Conservation (phyloP, 176 grass and related monocot genomes). For the Thalia dealbata region DNA sequence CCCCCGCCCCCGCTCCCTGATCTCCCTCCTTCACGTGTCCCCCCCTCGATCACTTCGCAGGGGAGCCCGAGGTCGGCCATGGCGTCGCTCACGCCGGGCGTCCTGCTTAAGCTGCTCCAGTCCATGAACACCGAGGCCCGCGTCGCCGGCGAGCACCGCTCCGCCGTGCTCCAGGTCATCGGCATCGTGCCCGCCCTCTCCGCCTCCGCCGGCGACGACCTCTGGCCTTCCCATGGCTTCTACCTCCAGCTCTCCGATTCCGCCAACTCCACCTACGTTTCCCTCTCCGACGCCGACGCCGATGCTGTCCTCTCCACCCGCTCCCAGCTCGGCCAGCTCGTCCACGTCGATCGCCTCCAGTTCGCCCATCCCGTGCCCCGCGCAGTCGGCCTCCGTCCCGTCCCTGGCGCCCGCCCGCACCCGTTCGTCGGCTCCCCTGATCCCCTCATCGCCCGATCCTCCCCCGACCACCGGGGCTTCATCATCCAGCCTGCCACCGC, state of each 20-base stretch:
- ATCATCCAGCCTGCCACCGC: conserved; percentile 54
- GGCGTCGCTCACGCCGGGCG: conserved; percentile 59
- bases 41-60: not conserved
- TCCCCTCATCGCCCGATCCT: conserved; percentile 48
- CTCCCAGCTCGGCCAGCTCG: conserved; percentile 60
- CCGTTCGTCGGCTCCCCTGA: conserved; percentile 38
- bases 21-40: not conserved
- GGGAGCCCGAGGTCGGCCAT: conserved; percentile 13
- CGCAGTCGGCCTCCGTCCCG: conserved; percentile 57
- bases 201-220: conserved; percentile 64
- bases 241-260: conserved; percentile 88
- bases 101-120: conserved; percentile 66
- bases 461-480: conserved; percentile 31
- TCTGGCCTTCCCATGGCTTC: conserved; percentile 67
- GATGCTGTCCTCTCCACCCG: conserved; percentile 55
- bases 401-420: conserved; percentile 37
- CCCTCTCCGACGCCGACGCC: conserved; percentile 45
- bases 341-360: conserved; percentile 73
- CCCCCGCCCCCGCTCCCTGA: not conserved
- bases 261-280: conserved; percentile 67
- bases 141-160: conserved; percentile 59
- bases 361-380: conserved; percentile 60
- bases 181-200: conserved; percentile 71
- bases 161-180: conserved; percentile 67
- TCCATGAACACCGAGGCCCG: conserved; percentile 64